phyloP scores from a whole-genome alignment of 257 asterid species.

The Solanum sejunctum region DNA sequence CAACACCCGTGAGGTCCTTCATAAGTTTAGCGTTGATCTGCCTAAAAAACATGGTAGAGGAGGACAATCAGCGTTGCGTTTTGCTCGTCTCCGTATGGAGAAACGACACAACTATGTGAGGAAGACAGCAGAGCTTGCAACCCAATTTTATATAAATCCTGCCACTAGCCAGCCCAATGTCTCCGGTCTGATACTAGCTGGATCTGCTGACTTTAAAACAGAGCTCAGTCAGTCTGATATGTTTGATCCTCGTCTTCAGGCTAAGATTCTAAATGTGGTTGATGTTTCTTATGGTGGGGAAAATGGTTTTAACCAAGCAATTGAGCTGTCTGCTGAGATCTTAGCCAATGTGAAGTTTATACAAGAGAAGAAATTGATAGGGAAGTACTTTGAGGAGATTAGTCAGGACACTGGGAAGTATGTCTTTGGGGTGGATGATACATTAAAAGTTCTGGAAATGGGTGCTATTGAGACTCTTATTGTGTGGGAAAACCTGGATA shows the following conservation, averaged over 20 bases:
- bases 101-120: constrained; percentile 9
- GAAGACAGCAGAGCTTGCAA: constrained; percentile 8
- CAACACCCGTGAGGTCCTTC: constrained; percentile 8
- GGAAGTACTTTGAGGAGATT: constrained; percentile 9
- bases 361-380: constrained; percentile 7
- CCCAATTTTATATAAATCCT: constrained; percentile 3
- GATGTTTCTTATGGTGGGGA: constrained; percentile 11
- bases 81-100: constrained; percentile 12
- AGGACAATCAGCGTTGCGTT: constrained; percentile 11
- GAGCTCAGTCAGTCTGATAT: constrained; percentile 11
- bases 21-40: constrained; percentile 6
- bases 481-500: constrained; percentile 10
- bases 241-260: constrained; percentile 9
- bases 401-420: constrained; percentile 9
- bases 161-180: constrained; percentile 13
- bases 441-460: constrained; percentile 11
- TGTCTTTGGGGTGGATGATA: constrained; percentile 6
- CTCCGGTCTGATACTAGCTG: constrained; percentile 10
- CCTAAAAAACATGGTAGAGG: constrained; percentile 14
- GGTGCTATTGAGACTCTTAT: constrained; percentile 10
- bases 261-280: constrained; percentile 6
- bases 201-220: constrained; percentile 10
- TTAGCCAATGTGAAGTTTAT: constrained; percentile 11
- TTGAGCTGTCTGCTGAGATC: constrained; percentile 8
- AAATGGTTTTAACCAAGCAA: constrained; percentile 9